Percentiles rank a stretch among this genome's conserved stretches.
Conservation (phyloP, 371 early-diverging fungal species). For the Capillidium rhysosporum region DNA sequence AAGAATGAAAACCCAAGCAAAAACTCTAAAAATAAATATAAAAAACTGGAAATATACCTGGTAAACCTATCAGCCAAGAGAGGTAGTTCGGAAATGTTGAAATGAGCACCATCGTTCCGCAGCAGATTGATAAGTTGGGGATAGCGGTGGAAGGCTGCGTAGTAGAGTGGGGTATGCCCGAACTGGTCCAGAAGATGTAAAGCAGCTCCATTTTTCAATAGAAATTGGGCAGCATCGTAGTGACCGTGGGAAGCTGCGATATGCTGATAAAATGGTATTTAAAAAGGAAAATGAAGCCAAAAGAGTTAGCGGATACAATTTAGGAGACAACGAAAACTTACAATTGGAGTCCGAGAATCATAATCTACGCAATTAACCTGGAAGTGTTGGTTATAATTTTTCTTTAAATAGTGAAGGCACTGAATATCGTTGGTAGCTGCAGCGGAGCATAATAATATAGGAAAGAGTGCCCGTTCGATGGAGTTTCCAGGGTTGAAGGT, state of each 20-base stretch:
- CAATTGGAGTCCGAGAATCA: constrained; percentile 57
- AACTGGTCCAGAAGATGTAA: constrained; percentile 80
- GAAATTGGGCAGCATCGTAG: constrained; percentile 38
- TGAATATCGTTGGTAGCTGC: constrained; percentile 69
- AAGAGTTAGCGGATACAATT: neutral
- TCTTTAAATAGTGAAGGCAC: constrained; percentile 39
- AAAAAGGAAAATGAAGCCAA: neutral
- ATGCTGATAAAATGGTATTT: constrained; percentile 18
- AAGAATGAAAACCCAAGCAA: too few species aligned
- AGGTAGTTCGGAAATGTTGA: constrained; percentile 51
- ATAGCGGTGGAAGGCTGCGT: constrained; percentile 43
- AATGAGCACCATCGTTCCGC: constrained; percentile 71
- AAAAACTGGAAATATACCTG: neutral
- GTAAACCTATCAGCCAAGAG: constrained; percentile 22
- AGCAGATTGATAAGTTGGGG: constrained; percentile 41
- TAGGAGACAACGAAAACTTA: constrained; percentile 7
- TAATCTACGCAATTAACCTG: constrained; percentile 68
- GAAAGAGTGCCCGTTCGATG: constrained; percentile 24
- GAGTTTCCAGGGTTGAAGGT: neutral
- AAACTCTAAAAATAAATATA: too few species aligned
- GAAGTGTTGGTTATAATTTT: constrained; percentile 13
- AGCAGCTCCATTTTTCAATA: constrained; percentile 67
- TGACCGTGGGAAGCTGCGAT: constrained; percentile 70
- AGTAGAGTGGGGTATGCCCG: constrained; percentile 78
- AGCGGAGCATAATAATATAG: constrained; percentile 72